Conservation (phyloP, 2,329 filamentous ascomycete species). For the Ceratocystis smalleyi region DNA sequence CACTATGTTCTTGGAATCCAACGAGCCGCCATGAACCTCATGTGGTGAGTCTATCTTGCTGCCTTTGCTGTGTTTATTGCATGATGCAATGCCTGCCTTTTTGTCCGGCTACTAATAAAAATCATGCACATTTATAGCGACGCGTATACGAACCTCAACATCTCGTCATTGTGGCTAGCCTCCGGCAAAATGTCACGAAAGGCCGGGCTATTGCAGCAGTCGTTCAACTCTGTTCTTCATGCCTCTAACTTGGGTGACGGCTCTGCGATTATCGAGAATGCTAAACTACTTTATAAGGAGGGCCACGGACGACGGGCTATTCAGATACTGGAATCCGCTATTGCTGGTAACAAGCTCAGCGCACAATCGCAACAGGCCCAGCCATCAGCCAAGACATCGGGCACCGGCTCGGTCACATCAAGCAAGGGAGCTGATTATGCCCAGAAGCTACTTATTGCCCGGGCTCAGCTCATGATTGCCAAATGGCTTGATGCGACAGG, state of each 20-base stretch:
- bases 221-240: slow-evolving; percentile 85
- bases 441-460: slow-evolving; percentile 48
- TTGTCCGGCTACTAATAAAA: not conserved
- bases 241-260: slow-evolving; percentile 72
- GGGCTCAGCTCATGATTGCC: slow-evolving; percentile 75
- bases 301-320: slow-evolving; percentile 91
- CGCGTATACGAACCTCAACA: slow-evolving; percentile 43
- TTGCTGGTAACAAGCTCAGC: slow-evolving; percentile 35
- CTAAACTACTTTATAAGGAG: slow-evolving; percentile 82
- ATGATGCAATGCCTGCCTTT: not conserved
- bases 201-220: slow-evolving; percentile 65
- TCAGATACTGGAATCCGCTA: slow-evolving; percentile 73
- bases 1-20: slow-evolving; percentile 80
- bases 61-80: not conserved
- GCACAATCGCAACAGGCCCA: not conserved
- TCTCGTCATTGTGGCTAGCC: slow-evolving; percentile 71
- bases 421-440: slow-evolving; percentile 27
- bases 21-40: slow-evolving; percentile 72
- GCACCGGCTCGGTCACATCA: slow-evolving; percentile 9
- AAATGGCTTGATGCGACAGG: slow-evolving; percentile 97
- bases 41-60: slow-evolving; percentile 35
- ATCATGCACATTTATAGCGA: slow-evolving; percentile 9
- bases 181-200: slow-evolving; percentile 79
- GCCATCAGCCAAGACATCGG: not conserved
- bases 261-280: slow-evolving; percentile 85